Evolutionary conservation across 805 yeast species (phyloP), one percentile per base, ranked within the genome.

Genomic region (Starmerella cellae): DNA sequence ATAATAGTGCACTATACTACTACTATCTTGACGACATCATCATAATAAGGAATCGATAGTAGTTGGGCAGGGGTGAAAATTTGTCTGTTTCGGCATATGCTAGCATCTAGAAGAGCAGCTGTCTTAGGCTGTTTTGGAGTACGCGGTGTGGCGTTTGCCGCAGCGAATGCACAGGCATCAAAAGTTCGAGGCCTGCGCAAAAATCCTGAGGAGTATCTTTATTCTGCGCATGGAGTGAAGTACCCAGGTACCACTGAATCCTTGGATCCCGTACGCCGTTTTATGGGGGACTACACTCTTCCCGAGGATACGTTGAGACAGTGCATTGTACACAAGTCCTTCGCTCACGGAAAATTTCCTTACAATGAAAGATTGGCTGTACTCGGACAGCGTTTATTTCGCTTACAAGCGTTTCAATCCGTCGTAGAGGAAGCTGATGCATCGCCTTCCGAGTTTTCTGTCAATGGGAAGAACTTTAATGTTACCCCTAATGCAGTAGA

Each of bases 321-420:
- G 64, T 76, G 82, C 32, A 65, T 87, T 54, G 87, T 96, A 5
- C 96, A 88, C 65, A 88, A 88, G 64, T 82, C 95, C 19, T 88
- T 85, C 68, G 94, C 93, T 4, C 93, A 83, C 63, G 96, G 95
- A 9, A 67, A 73, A 48, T 75, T 78, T 54, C 95, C 96, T 6
- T 83, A 82, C 64, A 88, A 87, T 63, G 95, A 85, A 59, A 81
- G 79, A 60, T 67, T 88, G 53, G 69, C 83, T 17, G 71, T 79
- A 35, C 64, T 83, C 58, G 96, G 65, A 30, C 52, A 50, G 30
- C 55, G 55, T 43, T 53, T 58, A 37, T 48, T 62, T 23, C 50
- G 61, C 20, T 29, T 60, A 36, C 49, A 55, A 37, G 40, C 52
- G 13, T 37, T 42, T 22, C 43, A 55, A 14, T 45, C 50, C 5